Evolutionary conservation across 2,329 filamentous ascomycete genomes (phyloP), one percentile per base, ranked within the genome.

Genomic region (Trichophyton rubrum): DNA sequence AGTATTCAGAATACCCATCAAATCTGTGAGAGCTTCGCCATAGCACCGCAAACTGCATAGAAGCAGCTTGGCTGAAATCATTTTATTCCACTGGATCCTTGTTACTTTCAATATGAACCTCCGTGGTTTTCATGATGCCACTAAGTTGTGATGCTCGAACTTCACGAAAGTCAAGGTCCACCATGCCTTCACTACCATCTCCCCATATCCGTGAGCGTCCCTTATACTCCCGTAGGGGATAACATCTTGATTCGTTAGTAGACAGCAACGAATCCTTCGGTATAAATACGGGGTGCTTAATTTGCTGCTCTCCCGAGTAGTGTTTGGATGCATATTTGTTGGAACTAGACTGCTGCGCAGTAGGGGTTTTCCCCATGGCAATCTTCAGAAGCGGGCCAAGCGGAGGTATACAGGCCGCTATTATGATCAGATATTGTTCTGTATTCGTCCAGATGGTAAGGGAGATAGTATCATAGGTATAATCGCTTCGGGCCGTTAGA

Each of bases 361-460:
- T 38, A 15, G 59, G 57, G 3, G 43, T 57, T 56, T 56, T 58
- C 9, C 56, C 55, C 30, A 49, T 40, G 11, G 53, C 22, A 27
- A 56, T 27, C 41, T 53, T 62, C 27, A 59, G 58, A 2, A 62
- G 43, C 2, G 62, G 62, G 0, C 51, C 61, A 6, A 64, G 49
- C 7, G 59, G 56, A 7, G 62, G 62, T 20, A 64, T 64, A 38
- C 58, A 63, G 43, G 58, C 60, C 5, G 61, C 62, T 45, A 64
- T 62, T 53, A 64, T 61, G 20, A 64, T 64, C 24, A 64, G n/a
- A 24, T 64, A 64, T 59, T 64, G 62, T 4, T 64, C 61, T 33
- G 59, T 62, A 24, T 49, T 30, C 8, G 60, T 53, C 59, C 61
- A 62, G 7, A 60, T 47, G 27, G 53, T 59, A 4, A 64, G 56